Conservation (phyloP, 441 rosid genomes). For the Pelargonium fulgidum region DNA sequence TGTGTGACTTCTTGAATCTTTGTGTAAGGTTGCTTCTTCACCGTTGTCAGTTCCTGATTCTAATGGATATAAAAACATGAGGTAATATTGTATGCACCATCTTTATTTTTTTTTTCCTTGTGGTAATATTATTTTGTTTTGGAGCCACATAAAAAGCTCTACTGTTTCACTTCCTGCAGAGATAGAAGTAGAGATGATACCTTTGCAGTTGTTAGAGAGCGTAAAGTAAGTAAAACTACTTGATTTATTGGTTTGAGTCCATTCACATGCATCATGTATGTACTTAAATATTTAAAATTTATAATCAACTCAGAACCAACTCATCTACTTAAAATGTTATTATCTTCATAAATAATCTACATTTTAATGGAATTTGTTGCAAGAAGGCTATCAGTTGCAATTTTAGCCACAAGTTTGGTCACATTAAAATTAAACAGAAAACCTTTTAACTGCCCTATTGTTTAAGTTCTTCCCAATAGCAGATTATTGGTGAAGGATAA, state of each 20-base stretch:
- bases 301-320: neutral
- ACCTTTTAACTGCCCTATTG: too few relatives aligned
- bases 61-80: conserved; percentile 40
- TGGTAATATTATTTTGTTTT: neutral
- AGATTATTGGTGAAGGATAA: too few relatives aligned
- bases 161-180: conserved; percentile 21
- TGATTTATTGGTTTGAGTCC: neutral
- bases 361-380: too few relatives aligned
- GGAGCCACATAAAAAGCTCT: conserved; percentile 3
- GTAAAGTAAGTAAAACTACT: conserved; percentile 40
- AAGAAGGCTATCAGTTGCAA: neutral
- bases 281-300: neutral
- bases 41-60: conserved; percentile 44
- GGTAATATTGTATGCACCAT: conserved; percentile 29
- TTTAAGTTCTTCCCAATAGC: too few relatives aligned
- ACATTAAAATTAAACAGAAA: too few relatives aligned
- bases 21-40: conserved; percentile 43
- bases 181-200: conserved; percentile 44
- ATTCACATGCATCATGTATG: neutral
- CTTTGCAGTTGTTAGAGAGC: conserved; percentile 37
- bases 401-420: too few relatives aligned
- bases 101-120: neutral
- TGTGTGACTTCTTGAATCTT: conserved; percentile 11
- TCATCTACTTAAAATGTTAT: neutral
- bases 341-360: neutral